Conservation (phyloP, 805 yeast genomes). For the Candida corydali region DNA sequence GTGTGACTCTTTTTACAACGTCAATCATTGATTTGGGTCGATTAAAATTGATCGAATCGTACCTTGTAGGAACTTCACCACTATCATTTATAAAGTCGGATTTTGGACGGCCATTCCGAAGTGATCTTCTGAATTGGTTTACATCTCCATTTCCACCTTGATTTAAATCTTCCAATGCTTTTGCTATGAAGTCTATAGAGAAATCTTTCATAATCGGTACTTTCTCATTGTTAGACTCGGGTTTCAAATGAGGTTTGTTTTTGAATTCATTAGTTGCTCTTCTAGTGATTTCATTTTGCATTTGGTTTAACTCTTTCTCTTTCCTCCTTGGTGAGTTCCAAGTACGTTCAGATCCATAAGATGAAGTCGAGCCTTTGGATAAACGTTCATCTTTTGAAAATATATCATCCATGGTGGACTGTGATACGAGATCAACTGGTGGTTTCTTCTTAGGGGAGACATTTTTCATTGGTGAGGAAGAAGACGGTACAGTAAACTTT, state of each 20-base stretch:
- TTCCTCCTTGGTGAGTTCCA: conserved; percentile 43
- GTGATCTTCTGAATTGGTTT: conserved; percentile 35
- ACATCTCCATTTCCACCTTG: conserved; percentile 44
- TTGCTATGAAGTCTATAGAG: conserved; percentile 43
- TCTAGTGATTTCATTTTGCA: conserved; percentile 37
- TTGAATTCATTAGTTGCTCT: conserved; percentile 24
- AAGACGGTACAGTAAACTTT: background rate
- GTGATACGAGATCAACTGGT: conserved; percentile 6
- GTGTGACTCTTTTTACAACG: conserved; percentile 28
- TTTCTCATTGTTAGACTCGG: conserved; percentile 8
- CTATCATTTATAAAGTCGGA: conserved; percentile 34
- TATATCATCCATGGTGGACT: conserved; percentile 7
- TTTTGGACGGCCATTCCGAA: conserved; percentile 19
- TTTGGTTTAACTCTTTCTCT: conserved; percentile 26
- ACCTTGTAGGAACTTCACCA: conserved; percentile 34
- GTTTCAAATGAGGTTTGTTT: conserved; percentile 3
- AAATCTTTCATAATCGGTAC: conserved; percentile 40
- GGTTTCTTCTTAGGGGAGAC: conserved; percentile 9
- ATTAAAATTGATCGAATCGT: conserved; percentile 23
- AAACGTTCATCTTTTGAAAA: conserved; percentile 8
- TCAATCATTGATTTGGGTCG: conserved; percentile 26
- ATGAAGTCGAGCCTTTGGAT: conserved; percentile 13
- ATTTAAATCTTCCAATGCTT: conserved; percentile 42
- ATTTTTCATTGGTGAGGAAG: no score
- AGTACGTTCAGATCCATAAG: conserved; percentile 23